phyloP scores from a whole-genome alignment of 495 filamentous ascomycete species.

The Annulohypoxylon bovei region DNA sequence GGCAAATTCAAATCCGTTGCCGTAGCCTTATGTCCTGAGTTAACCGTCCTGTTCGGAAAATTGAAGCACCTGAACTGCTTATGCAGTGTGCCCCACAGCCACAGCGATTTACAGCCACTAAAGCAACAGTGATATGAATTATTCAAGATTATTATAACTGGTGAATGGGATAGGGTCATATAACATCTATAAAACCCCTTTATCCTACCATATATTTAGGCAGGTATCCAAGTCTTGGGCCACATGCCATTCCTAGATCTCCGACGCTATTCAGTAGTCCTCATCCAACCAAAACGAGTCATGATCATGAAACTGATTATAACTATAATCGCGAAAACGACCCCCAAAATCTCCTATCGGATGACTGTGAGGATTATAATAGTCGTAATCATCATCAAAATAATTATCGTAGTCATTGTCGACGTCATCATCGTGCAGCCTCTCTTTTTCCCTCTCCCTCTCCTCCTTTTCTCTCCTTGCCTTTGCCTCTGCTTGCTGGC shows the following conservation, averaged over 20 bases:
- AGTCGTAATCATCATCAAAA: not conserved
- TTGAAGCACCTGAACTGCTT: too few relatives aligned
- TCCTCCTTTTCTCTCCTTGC: slow-evolving; percentile 26
- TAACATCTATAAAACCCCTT: too few relatives aligned
- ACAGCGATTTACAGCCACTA: too few relatives aligned
- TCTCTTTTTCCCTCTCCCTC: slow-evolving; percentile 18
- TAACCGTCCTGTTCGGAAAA: too few relatives aligned
- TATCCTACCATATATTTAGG: too few relatives aligned
- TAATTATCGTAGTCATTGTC: not conserved
- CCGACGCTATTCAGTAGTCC: not conserved
- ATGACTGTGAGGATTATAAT: not conserved
- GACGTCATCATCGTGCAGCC: not conserved
- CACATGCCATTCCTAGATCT: not conserved
- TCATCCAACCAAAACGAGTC: not conserved
- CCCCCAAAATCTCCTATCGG: not conserved
- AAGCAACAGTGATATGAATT: too few relatives aligned
- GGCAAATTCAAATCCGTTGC: too few relatives aligned
- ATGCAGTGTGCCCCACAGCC: too few relatives aligned
- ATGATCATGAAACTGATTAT: not conserved
- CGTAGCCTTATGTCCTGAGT: too few relatives aligned
- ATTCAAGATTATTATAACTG: too few relatives aligned
- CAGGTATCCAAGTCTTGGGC: not conserved
- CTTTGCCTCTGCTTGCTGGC: slow-evolving; percentile 14
- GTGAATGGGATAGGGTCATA: too few relatives aligned
- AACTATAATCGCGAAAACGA: not conserved